Evolutionary conservation across 2,329 filamentous ascomycete species (phyloP), one percentile per base, ranked within the genome.

Genomic region (Aureobasidium uvarum): DNA sequence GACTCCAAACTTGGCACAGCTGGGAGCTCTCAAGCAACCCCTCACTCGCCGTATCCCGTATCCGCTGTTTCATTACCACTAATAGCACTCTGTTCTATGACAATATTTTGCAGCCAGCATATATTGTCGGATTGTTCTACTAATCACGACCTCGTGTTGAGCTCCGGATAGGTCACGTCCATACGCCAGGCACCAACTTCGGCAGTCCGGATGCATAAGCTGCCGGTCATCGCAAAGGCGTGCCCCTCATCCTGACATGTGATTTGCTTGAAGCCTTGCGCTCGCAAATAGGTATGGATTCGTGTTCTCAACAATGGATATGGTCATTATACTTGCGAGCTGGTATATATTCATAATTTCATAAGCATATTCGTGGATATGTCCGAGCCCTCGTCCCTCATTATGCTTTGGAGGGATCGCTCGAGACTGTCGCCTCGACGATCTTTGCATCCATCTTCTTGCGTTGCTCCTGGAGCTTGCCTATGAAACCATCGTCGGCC

Each of bases 391-490:
- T 55, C 54, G 13, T 39, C 25, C 31, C 25, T 56, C n/a, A 36
- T 8, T 8, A 60, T 60, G 56, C 56, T 5, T 60, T 60, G 5
- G 41, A 38, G 16, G 54, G 54, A 58, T 33, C 18, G 23, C 52
- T 55, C 23, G 54, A 58, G 39, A 58, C 16, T 5, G 36, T 43
- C 7, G 39, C 31, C 14, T 58, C 54, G 25, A 72, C 71, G 46
- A 71, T 14, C 67, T 71, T 71, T 25, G 71, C 71, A 62, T 66
- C 67, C 13, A 67, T 65, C 66, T 71, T 71, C 69, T 72, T 72
- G 59, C 71, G 68, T 69, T 68, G 70, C 39, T 72, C 70, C 60
- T 69, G 67, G 1, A 72, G 13, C 62, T 71, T 72, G 4, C 71
- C 71, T 67, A 72, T 66, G 51, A 72, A 72, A 0, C 71, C 71